These are phyloP conservation scores for Andrographis paniculata DNA, from an alignment of 305 asterid genomes.

Conservation along the genomic window DNA sequence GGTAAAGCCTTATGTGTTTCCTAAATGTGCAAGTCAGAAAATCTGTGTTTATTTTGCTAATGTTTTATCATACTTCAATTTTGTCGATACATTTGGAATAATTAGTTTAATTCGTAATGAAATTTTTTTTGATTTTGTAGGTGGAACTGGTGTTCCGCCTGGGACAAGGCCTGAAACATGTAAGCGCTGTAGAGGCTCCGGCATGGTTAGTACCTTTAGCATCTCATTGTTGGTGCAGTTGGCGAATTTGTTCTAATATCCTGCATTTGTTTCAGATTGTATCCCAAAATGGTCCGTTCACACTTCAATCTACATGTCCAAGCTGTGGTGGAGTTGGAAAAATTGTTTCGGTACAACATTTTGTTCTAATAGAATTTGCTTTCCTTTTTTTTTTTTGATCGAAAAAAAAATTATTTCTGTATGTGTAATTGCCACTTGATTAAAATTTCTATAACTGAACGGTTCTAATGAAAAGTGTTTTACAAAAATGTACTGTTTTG, in stretches of 20 bases:
- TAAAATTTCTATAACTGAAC: no score
- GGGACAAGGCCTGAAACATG: conserved; percentile 97
- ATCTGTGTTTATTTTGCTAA: background rate
- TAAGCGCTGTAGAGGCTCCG: conserved; percentile 86
- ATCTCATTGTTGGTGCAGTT: conserved; percentile 12
- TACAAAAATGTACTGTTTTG: background rate
- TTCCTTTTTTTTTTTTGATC: no score
- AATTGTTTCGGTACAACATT: conserved; percentile 63
- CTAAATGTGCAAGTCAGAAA: background rate
- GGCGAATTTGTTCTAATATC: conserved; percentile 18
- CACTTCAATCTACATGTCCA: conserved; percentile 61
- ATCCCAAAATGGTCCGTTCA: conserved; percentile 57
- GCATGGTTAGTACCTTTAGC: conserved; percentile 50
- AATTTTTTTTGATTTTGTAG: conserved; percentile 26
- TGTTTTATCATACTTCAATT: no score
- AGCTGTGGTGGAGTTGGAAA: conserved; percentile 73
- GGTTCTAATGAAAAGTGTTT: no score
- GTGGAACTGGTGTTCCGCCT: conserved; percentile 98
- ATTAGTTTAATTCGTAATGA: conserved; percentile 6
- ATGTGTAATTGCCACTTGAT: no score
- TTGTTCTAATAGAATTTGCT: conserved; percentile 11
- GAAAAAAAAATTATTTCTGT: no score
- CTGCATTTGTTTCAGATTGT: conserved; percentile 31
- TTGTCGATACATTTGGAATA: background rate
- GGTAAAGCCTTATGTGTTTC: conserved; percentile 36